phyloP scores from a whole-genome alignment of 345 rosid species.

The Euclidium syriacum region DNA sequence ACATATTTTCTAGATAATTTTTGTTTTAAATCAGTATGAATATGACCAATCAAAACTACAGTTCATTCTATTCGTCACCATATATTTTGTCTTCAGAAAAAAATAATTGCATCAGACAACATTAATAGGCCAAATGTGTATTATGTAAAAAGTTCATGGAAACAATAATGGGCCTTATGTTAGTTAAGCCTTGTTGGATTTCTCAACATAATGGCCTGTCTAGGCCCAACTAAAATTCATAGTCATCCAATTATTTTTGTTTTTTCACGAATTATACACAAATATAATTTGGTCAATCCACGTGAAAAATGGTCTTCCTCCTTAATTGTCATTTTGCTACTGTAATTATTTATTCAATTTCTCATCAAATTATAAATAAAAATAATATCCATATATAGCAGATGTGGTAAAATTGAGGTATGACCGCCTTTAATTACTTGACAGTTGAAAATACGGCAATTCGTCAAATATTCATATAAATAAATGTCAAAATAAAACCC shows the following conservation, averaged over 20 bases:
- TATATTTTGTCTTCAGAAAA: background rate
- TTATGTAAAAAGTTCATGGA: background rate
- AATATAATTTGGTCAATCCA: too few species aligned
- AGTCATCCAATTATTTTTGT: background rate
- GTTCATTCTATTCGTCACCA: background rate
- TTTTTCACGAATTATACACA: too few species aligned
- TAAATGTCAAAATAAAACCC: background rate
- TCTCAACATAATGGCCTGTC: background rate
- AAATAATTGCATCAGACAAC: background rate
- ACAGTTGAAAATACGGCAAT: constrained; percentile 4
- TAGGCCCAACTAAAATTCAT: background rate
- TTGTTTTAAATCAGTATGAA: background rate
- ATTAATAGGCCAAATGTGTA: background rate
- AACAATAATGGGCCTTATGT: background rate
- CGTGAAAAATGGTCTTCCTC: too few species aligned
- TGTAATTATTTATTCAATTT: too few species aligned
- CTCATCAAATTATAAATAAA: too few species aligned
- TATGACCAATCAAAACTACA: background rate
- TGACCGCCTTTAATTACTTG: background rate
- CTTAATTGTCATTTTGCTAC: too few species aligned
- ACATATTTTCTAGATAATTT: background rate
- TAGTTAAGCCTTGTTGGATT: background rate
- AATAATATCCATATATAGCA: background rate
- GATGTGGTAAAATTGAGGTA: background rate
- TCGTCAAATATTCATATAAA: background rate